Evolutionary conservation across 148 eudicot genomes (phyloP), one percentile per base, ranked within the genome.

Genomic region (Pouteria glomerata): DNA sequence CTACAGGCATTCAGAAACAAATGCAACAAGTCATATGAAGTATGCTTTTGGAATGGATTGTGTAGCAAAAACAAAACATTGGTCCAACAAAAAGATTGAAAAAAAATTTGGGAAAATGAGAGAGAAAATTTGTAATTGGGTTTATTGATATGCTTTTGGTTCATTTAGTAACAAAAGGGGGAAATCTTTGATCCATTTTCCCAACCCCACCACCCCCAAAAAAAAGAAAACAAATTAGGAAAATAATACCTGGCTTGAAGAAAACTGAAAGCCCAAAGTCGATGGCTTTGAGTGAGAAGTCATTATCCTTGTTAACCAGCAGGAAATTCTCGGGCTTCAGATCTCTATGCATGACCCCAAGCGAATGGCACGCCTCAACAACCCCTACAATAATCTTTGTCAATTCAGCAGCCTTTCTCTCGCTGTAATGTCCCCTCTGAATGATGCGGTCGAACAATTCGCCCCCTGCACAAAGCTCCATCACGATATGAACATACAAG

Each of bases 221-320:
- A n/a, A n/a, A n/a, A n/a, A n/a, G n/a, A n/a, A n/a, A n/a, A n/a
- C n/a, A n/a, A n/a, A n/a, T n/a, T n/a, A n/a, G n/a, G n/a, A n/a
- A n/a, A n/a, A n/a, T n/a, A n/a, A n/a, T 79, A 95, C 98, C 98
- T 81, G 98, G 98, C 79, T 89, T 95, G 80, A 95, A 94, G 89
- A 94, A 94, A 77, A 91, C 96, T 19, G 98, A 95, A 62, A 95
- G 82, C 50, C 98, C 99, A 74, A 95, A 95, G 75, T 95, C 97
- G 42, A 91, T 95, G 45, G 96, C 97, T 81, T 95, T 91, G 63
- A 95, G 96, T 37, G 91, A 89, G 87, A 94, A 91, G 86, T 94
- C 98, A 78, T 91, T 87, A 80, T 86, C 91, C 82, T 85, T 89
- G 79, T 91, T 86, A 74, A 89, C 88, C 85, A 91, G 69, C 82